Evolutionary conservation across 1,284 basidiomycete genomes (phyloP).

Genomic region (Sporisorium exsertum): DNA sequence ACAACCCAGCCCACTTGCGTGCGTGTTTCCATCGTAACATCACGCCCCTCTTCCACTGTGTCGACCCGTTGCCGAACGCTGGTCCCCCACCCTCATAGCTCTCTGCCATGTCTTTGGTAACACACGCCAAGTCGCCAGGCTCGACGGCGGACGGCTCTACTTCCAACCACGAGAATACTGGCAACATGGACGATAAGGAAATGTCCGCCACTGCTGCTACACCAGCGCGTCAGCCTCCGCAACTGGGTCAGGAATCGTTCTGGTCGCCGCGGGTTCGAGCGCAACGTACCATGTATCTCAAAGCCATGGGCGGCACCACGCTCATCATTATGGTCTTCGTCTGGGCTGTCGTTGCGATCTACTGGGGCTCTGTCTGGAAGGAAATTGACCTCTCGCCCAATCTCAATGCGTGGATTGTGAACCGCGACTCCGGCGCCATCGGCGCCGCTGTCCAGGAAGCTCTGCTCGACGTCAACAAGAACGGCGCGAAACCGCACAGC

Average conservation of each 20-base stretch:
- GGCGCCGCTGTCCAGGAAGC: slow-evolving; percentile 47
- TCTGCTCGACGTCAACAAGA: slow-evolving; percentile 46
- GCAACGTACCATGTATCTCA: slow-evolving; percentile 44
- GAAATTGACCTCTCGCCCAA: slow-evolving; percentile 48
- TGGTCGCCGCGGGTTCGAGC: slow-evolving; percentile 45
- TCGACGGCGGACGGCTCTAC: slow-evolving; percentile 13
- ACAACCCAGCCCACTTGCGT: neutral
- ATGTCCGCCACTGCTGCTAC: slow-evolving; percentile 9
- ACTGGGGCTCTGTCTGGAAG: slow-evolving; percentile 64
- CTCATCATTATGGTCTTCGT: slow-evolving; percentile 50
- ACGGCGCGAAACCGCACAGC: slow-evolving; percentile 51
- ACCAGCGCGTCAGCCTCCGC: slow-evolving; percentile 35
- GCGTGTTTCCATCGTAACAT: neutral
- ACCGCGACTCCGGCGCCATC: slow-evolving; percentile 57
- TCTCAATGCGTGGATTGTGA: slow-evolving; percentile 57
- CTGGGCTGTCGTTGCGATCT: slow-evolving; percentile 55
- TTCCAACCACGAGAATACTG: neutral
- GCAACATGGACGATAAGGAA: slow-evolving; percentile 5
- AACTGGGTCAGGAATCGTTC: slow-evolving; percentile 45
- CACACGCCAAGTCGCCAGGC: slow-evolving; percentile 9
- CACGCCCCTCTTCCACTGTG: neutral
- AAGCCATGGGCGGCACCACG: slow-evolving; percentile 33
- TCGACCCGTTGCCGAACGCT: no score
- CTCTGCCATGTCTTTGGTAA: slow-evolving; percentile 13
- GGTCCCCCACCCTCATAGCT: no score